phyloP scores from a whole-genome alignment of 179 eudicot genomes.

The Spergularia azorica region DNA sequence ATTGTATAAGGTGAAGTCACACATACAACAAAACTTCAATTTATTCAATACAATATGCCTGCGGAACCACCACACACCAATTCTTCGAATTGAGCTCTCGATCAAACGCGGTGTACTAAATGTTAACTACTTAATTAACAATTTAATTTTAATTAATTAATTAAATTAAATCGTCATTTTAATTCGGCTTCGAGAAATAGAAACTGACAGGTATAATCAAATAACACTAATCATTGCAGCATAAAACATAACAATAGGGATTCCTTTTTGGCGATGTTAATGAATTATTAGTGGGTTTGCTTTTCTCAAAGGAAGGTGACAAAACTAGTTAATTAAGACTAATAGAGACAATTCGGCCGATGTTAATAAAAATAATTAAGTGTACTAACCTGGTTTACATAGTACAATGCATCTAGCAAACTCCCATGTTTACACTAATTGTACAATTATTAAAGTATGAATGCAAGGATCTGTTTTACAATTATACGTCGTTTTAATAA shows the following conservation, averaged over 20 bases:
- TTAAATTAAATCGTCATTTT: too few species aligned
- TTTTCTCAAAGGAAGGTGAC: slow-evolving; percentile 23
- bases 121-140: too few species aligned
- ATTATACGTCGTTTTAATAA: not conserved
- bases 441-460: not conserved
- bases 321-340: slow-evolving; percentile 8
- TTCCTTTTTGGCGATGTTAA: slow-evolving; percentile 13
- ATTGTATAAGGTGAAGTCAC: too few species aligned
- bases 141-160: too few species aligned
- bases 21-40: too few species aligned
- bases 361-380: slow-evolving; percentile 12
- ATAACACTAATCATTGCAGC: slow-evolving; percentile 22
- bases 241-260: slow-evolving; percentile 28
- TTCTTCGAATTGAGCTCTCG: not conserved
- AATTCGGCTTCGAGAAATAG: not conserved
- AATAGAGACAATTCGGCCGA: slow-evolving; percentile 30
- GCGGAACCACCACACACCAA: not conserved
- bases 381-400: slow-evolving; percentile 16
- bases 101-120: not conserved
- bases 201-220: not conserved
- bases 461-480: slow-evolving; percentile 1
- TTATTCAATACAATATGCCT: not conserved
- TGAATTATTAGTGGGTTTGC: slow-evolving; percentile 15
- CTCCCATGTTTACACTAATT: slow-evolving; percentile 1
- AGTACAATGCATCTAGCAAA: slow-evolving; percentile 35